Conservation (phyloP, 176 grass and related monocot species). For the Bolboschoenus planiculmis region DNA sequence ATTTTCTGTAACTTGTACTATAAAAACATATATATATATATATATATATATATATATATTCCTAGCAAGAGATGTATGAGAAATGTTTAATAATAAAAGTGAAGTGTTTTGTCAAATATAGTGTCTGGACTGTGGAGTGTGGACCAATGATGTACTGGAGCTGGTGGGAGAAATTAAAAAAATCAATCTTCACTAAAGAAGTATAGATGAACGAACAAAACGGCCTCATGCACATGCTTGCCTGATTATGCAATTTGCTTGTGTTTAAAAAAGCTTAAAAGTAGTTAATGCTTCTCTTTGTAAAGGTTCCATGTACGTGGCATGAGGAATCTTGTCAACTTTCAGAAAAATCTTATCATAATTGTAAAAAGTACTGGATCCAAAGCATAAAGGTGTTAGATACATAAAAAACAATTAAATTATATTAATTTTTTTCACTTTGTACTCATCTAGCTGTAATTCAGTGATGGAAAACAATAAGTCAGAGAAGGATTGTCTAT, state of each 20-base stretch:
- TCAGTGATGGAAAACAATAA: slow-evolving; percentile 12
- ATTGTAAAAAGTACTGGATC: slow-evolving; percentile 13
- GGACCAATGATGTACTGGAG: neutral
- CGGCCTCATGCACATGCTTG: slow-evolving; percentile 22
- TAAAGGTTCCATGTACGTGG: slow-evolving; percentile 14
- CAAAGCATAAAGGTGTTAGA: slow-evolving; percentile 21
- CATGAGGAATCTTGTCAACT: slow-evolving; percentile 26
- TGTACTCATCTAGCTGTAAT: slow-evolving; percentile 24
- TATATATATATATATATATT: no score
- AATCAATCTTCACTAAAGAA: slow-evolving; percentile 11
- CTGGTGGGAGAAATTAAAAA: neutral
- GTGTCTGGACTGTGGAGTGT: neutral
- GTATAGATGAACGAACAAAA: slow-evolving; percentile 18
- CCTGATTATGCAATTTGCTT: slow-evolving; percentile 19
- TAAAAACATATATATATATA: neutral
- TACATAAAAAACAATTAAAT: slow-evolving; percentile 4
- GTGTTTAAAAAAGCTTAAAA: slow-evolving; percentile 2
- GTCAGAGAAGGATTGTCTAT: slow-evolving; percentile 1
- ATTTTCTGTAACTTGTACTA: neutral
- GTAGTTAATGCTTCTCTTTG: slow-evolving; percentile 24
- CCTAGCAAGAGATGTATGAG: neutral
- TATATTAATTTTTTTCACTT: slow-evolving; percentile 11
- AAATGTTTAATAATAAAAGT: slow-evolving; percentile 3
- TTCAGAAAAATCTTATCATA: slow-evolving; percentile 23
- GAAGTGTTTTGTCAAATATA: neutral